phyloP scores from a whole-genome alignment of 2,329 filamentous ascomycete genomes.

The Ceratocystis huliohia region DNA sequence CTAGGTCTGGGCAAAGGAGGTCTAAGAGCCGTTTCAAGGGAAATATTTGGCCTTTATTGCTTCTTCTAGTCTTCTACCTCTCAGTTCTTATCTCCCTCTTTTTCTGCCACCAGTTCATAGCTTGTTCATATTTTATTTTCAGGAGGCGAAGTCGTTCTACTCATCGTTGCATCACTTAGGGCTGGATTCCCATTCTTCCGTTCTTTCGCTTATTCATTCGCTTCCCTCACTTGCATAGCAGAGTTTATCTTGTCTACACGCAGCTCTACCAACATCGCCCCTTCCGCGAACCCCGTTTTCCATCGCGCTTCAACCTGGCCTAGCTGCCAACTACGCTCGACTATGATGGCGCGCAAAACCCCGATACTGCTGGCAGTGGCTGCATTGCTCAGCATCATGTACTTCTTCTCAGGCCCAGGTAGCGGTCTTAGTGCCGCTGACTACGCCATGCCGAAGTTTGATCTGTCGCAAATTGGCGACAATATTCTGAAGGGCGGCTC shows the following conservation, averaged over 20 bases:
- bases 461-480: slow-evolving; percentile 34
- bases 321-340: not conserved
- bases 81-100: not conserved
- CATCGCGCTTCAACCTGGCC: not conserved
- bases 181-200: slow-evolving; percentile 6
- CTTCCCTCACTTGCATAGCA: not conserved
- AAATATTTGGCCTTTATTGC: slow-evolving; percentile 8
- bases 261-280: not conserved
- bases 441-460: slow-evolving; percentile 25
- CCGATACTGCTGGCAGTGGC: slow-evolving; percentile 42
- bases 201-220: not conserved
- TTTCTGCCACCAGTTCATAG: not conserved
- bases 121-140: not conserved
- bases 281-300: not conserved
- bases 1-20: not conserved
- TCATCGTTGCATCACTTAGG: not conserved
- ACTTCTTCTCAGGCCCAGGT: slow-evolving; percentile 41
- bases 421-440: slow-evolving; percentile 17
- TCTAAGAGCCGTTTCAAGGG: not conserved
- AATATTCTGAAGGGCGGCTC: slow-evolving; percentile 51
- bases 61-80: not conserved
- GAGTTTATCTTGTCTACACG: not conserved
- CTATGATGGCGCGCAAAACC: slow-evolving; percentile 41
- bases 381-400: slow-evolving; percentile 44
- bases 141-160: not conserved